Evolutionary conservation across 2,329 filamentous ascomycete genomes (phyloP).

Genomic region (Botrytis deweyae): DNA sequence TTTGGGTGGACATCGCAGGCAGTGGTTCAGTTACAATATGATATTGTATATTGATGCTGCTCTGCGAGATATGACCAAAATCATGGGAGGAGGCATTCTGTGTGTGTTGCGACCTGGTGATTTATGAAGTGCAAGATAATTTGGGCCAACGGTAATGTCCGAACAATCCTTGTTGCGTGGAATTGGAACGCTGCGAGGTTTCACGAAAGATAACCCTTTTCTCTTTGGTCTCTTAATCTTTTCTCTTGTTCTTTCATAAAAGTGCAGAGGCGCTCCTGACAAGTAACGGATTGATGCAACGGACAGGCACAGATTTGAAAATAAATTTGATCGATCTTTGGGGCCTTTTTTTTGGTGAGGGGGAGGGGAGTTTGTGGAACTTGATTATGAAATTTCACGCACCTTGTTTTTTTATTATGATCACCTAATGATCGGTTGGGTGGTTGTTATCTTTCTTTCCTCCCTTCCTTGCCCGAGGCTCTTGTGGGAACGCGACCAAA

Average conservation of each 20-base stretch:
- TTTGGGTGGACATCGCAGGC: constrained; percentile 30
- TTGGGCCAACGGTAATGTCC: constrained; percentile 30
- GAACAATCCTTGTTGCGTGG: constrained; percentile 36
- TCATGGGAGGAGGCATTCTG: constrained; percentile 30
- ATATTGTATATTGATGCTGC: constrained; percentile 21
- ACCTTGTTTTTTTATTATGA: constrained; percentile 8
- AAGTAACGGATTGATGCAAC: constrained; percentile 16
- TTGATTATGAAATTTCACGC: constrained; percentile 21
- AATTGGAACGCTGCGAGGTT: constrained; percentile 30
- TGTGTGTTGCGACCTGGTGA: constrained; percentile 38
- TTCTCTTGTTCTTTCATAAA: not conserved
- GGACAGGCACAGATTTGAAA: constrained; percentile 20
- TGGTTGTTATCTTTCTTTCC: not conserved
- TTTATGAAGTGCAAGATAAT: constrained; percentile 25
- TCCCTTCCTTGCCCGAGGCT: not conserved
- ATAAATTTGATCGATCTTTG: constrained; percentile 16
- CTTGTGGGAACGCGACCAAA: constrained; percentile 1
- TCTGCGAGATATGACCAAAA: constrained; percentile 32
- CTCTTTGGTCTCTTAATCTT: not conserved
- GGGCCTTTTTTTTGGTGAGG: not conserved
- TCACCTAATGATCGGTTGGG: constrained; percentile 2
- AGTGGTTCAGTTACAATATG: constrained; percentile 23
- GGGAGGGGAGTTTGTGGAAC: constrained; percentile 2
- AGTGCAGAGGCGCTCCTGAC: constrained; percentile 16
- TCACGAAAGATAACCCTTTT: constrained; percentile 29